These are phyloP conservation scores for Pseudocercospora cruenta DNA, from an alignment of 2,329 filamentous ascomycete species.

Conservation along the genomic window DNA sequence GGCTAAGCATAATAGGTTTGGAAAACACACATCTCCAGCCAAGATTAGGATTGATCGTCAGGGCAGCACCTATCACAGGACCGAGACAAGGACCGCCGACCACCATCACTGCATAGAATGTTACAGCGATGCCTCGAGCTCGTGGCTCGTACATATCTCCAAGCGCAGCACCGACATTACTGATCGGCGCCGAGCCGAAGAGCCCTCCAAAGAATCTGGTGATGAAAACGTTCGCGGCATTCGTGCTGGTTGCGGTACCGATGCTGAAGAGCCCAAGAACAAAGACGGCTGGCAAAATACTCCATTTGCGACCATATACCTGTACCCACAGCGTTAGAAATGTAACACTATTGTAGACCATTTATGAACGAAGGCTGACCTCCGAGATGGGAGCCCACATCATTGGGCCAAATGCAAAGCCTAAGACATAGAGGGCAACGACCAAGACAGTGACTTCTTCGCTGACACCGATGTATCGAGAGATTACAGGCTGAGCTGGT, in stretches of 20 bases:
- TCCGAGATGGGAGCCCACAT: conserved; percentile 26
- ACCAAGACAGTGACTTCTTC: conserved; percentile 50
- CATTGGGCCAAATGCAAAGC: conserved; percentile 45
- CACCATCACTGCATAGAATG: conserved; percentile 47
- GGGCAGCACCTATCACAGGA: conserved; percentile 47
- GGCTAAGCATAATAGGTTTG: neutral
- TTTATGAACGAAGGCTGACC: conserved; percentile 34
- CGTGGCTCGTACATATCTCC: conserved; percentile 49
- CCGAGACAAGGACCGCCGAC: conserved; percentile 45
- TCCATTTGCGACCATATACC: conserved; percentile 50
- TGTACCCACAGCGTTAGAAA: neutral
- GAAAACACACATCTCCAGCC: conserved; percentile 31
- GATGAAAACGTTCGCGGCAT: conserved; percentile 43
- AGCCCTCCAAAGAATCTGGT: conserved; percentile 52
- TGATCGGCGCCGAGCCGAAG: conserved; percentile 50
- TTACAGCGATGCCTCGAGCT: conserved; percentile 45
- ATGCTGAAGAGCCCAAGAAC: conserved; percentile 52
- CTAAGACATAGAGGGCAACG: conserved; percentile 53
- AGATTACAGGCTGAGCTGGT: conserved; percentile 50
- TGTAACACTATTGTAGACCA: conserved; percentile 37
- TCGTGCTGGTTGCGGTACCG: conserved; percentile 47
- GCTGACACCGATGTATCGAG: conserved; percentile 48
- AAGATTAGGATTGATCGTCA: conserved; percentile 44
- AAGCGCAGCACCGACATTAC: conserved; percentile 49
- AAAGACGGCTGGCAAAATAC: conserved; percentile 50